phyloP scores from a whole-genome alignment of 164 flowering plant species.

The Magnolia sinica region DNA sequence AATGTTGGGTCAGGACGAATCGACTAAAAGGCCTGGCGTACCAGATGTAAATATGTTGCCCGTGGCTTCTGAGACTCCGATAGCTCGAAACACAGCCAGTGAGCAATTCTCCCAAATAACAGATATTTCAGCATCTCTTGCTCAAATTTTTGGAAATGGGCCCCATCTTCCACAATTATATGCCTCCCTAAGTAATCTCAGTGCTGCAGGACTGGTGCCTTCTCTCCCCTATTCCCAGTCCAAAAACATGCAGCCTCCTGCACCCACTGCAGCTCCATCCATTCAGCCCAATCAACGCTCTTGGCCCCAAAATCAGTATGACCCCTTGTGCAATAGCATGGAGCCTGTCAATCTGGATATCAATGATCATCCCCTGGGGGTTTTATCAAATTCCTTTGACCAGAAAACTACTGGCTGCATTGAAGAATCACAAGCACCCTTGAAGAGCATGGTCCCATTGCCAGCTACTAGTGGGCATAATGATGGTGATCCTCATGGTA shows the following conservation, averaged over 20 bases:
- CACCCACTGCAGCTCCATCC: constrained; percentile 11
- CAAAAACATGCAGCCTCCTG: constrained; percentile 19
- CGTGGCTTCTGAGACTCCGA: constrained; percentile 20
- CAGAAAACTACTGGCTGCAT: constrained; percentile 9
- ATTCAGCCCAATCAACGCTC: constrained; percentile 22
- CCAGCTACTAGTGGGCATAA: constrained; percentile 7
- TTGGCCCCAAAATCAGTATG: constrained; percentile 27
- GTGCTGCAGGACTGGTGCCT: constrained; percentile 22
- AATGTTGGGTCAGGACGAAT: no score
- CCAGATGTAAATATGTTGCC: constrained; percentile 18
- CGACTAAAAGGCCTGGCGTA: constrained; percentile 8
- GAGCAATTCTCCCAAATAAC: constrained; percentile 42
- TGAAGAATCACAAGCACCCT: constrained; percentile 11
- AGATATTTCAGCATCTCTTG: constrained; percentile 47
- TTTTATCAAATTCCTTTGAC: constrained; percentile 9
- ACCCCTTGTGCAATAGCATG: constrained; percentile 33
- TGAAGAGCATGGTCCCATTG: constrained; percentile 14
- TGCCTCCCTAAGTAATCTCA: constrained; percentile 38
- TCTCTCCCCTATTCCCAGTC: constrained; percentile 10
- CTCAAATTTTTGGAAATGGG: constrained; percentile 46
- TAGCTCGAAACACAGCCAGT: constrained; percentile 23
- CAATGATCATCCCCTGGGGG: constrained; percentile 7
- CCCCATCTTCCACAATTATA: constrained; percentile 15
- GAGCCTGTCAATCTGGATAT: constrained; percentile 21
- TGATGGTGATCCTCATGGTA: neutral